These are phyloP conservation scores for Meira miltonrushii DNA, from an alignment of 1,284 basidiomycete genomes.

Conservation along the genomic window DNA sequence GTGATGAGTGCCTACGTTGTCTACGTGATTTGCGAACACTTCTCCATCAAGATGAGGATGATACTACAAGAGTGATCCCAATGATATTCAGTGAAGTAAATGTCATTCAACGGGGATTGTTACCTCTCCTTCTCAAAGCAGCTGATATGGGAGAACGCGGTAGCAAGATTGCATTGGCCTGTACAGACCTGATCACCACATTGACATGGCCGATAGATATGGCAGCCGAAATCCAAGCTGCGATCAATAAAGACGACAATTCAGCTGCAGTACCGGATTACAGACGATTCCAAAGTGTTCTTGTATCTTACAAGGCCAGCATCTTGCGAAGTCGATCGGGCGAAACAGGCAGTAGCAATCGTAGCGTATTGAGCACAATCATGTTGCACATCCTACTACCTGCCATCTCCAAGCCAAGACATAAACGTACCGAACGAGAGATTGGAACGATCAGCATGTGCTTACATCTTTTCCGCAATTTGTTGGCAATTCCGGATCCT, in stretches of 20 bases:
- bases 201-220: conserved; percentile 51
- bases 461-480: conserved; percentile 50
- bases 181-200: conserved; percentile 49
- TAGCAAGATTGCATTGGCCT: conserved; percentile 46
- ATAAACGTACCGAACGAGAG: conserved; percentile 39
- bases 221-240: conserved; percentile 39
- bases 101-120: conserved; percentile 45
- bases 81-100: conserved; percentile 45
- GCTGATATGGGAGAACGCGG: conserved; percentile 36
- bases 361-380: conserved; percentile 37
- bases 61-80: conserved; percentile 41
- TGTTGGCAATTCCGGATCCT: conserved; percentile 48
- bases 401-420: conserved; percentile 39
- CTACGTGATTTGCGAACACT: conserved; percentile 46
- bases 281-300: conserved; percentile 11
- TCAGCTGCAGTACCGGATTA: conserved; percentile 12
- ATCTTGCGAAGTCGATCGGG: conserved; percentile 36
- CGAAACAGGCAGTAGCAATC: conserved; percentile 18
- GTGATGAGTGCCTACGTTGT: conserved; percentile 45
- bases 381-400: conserved; percentile 45
- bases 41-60: conserved; percentile 47
- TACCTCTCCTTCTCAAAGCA: conserved; percentile 47
- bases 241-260: conserved; percentile 32
- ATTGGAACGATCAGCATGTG: conserved; percentile 46
- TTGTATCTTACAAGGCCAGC: conserved; percentile 47